Base-by-base conservation (phyloP, 306 rosid genomes). In the Canavalia ensiformis region DNA sequence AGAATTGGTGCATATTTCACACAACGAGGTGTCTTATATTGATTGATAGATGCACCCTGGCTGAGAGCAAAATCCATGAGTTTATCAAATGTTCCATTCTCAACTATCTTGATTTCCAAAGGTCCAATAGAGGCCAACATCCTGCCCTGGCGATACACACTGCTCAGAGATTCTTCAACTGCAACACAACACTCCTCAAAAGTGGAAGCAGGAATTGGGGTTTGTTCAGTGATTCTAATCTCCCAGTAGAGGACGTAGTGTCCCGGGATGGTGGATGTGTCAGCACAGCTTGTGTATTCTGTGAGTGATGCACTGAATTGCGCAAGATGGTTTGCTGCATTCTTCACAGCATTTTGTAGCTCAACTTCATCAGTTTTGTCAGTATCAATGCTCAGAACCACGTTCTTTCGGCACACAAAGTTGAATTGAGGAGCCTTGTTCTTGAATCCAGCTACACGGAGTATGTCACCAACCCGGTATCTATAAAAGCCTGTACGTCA, bases 291-390 rank as follows among this genome's bases (percentile, higher is more conserved):
- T 2, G 73, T 68, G 39, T 68, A 68, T 45, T 68, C 73, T 3
- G 37, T 68, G 9, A 68, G 73, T 2, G 73, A 68, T 28, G 55
- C 73, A 44, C 73, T 39, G 2, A 25, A 68, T 68, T 44, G 8
- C 2, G 37, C 55, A 25, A 68, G 73, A 29, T 68, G 37, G 2
- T 68, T 4, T 1, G 39, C 35, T 44, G 37, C 73, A 45, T 4
- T 25, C 1, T 44, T 68, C 2, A 68, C 39, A 1, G 73, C 73
- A 45, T 68, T 68, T 11, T 68, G 73, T 29, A 68, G 25, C 39
- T 68, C 73, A 68, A 68, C 73, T 68, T 68, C 73, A 6, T 68
- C 73, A 2, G 55, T 68, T 68, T 68, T 68, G 37, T 68, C 73
- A 1, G 73, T 44, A 28, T 68, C 73, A 44, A 68, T 68, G 73